phyloP scores from a whole-genome alignment of 169 alveolate genomes.

The Eimeria nieschulzi region DNA sequence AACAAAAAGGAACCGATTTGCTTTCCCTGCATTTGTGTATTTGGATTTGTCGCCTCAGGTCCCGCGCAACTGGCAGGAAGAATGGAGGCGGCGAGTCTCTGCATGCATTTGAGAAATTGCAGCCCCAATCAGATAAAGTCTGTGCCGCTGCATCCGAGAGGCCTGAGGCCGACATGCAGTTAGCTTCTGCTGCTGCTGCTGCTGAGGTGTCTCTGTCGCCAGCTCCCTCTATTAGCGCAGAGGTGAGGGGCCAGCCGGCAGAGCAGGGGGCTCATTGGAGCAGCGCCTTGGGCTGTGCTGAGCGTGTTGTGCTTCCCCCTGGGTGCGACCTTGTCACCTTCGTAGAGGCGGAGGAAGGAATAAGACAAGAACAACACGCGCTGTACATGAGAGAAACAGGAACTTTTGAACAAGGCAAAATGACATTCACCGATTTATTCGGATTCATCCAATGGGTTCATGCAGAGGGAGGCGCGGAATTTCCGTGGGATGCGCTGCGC shows the following conservation, averaged over 20 bases:
- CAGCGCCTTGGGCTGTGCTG: background rate
- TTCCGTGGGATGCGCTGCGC: background rate
- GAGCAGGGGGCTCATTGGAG: background rate
- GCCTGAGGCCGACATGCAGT: background rate
- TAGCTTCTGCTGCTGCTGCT: background rate
- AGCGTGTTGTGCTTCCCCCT: background rate
- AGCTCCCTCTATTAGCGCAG: background rate
- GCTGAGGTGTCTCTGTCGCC: background rate
- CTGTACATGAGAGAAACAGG: background rate
- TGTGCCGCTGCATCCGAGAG: background rate
- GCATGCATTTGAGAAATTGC: no score
- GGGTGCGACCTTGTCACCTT: background rate
- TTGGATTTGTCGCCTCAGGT: no score
- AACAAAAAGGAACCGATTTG: no score
- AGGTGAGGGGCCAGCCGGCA: background rate
- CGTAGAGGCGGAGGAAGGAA: background rate
- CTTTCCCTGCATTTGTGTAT: no score
- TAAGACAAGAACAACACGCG: background rate
- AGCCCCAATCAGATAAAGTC: background rate
- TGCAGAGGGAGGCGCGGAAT: background rate
- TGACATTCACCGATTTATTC: background rate
- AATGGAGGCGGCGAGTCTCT: no score
- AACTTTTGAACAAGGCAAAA: background rate
- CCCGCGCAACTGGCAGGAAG: no score
- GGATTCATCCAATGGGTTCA: constrained; percentile 6